phyloP scores from a whole-genome alignment of 768 basidiomycete genomes.

The Rhizopogon vesiculosus region DNA sequence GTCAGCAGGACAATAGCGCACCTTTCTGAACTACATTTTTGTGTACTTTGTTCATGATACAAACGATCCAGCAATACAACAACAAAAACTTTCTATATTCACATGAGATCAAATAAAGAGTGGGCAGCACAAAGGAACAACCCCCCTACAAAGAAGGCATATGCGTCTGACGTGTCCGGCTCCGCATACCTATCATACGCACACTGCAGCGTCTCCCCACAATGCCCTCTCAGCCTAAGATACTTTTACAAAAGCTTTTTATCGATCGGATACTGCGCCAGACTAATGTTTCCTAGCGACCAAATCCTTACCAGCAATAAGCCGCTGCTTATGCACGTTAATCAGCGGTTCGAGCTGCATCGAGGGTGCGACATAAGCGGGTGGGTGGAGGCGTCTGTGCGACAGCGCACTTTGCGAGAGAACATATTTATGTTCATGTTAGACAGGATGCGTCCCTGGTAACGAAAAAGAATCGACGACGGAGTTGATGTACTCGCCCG shows the following conservation, averaged over 20 bases:
- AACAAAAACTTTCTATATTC: too few species aligned
- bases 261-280: constrained; percentile 64
- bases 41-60: too few species aligned
- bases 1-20: too few species aligned
- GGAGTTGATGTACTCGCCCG: background rate
- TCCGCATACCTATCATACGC: constrained; percentile 34
- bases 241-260: constrained; percentile 76
- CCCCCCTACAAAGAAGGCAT: background rate
- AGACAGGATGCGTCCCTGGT: too few species aligned
- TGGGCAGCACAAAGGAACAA: too few species aligned
- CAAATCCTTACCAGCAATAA: constrained; percentile 71
- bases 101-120: too few species aligned
- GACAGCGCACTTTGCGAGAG: too few species aligned
- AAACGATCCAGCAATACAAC: too few species aligned
- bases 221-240: constrained; percentile 63
- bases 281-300: constrained; percentile 80
- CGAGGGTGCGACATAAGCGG: constrained; percentile 64
- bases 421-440: too few species aligned
- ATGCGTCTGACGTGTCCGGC: constrained; percentile 10
- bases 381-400: constrained; percentile 8
- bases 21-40: too few species aligned
- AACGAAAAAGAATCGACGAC: too few species aligned
- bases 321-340: constrained; percentile 85
- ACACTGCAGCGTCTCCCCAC: constrained; percentile 49
- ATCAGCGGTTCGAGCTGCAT: constrained; percentile 83